Percentiles rank a stretch among this genome's conserved stretches.
Evolutionary conservation across 2,329 filamentous ascomycete species (phyloP).

Genomic region (Phaeophleospora eucalypticola): DNA sequence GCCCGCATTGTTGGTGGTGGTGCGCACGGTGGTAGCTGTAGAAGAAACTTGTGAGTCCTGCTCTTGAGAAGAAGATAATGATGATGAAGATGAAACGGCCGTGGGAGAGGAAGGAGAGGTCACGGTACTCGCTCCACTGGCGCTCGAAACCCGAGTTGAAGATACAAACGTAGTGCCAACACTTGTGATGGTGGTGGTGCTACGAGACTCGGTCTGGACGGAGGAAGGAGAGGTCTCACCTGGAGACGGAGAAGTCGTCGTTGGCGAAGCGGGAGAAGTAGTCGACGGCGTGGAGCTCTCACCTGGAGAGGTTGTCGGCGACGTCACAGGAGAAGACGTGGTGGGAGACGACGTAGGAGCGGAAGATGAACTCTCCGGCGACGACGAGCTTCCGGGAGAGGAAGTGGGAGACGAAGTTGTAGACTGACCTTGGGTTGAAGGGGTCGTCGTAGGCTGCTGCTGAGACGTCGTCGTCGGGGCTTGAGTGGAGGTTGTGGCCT

Average conservation of each 20-base stretch:
- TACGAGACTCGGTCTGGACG: slow-evolving; percentile 12
- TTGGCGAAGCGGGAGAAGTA: slow-evolving; percentile 13
- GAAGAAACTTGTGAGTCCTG: slow-evolving; percentile 18
- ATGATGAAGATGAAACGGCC: slow-evolving; percentile 3
- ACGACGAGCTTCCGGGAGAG: slow-evolving; percentile 8
- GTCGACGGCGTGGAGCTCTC: slow-evolving; percentile 13
- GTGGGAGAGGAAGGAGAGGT: slow-evolving; percentile 1
- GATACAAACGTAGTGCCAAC: slow-evolving; percentile 10
- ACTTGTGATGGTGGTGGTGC: slow-evolving; percentile 10
- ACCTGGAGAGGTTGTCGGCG: slow-evolving; percentile 5
- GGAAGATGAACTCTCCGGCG: slow-evolving; percentile 1
- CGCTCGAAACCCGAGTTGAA: slow-evolving; percentile 11
- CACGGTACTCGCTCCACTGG: slow-evolving; percentile 6
- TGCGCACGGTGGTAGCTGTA: slow-evolving; percentile 20
- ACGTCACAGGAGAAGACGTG: slow-evolving; percentile 14
- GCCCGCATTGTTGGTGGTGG: slow-evolving; percentile 25
- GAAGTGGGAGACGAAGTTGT: slow-evolving; percentile 14
- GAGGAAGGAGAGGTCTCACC: slow-evolving; percentile 9
- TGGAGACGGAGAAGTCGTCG: slow-evolving; percentile 6
- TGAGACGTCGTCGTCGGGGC: background rate
- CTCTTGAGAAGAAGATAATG: slow-evolving; percentile 14
- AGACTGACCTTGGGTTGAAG: slow-evolving; percentile 17
- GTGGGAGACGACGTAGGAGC: slow-evolving; percentile 9
- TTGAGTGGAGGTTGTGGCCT: background rate
- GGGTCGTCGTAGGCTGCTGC: slow-evolving; percentile 8